Base-by-base conservation (phyloP, 2,329 filamentous ascomycete genomes). In the Fusarium mangiferae region DNA sequence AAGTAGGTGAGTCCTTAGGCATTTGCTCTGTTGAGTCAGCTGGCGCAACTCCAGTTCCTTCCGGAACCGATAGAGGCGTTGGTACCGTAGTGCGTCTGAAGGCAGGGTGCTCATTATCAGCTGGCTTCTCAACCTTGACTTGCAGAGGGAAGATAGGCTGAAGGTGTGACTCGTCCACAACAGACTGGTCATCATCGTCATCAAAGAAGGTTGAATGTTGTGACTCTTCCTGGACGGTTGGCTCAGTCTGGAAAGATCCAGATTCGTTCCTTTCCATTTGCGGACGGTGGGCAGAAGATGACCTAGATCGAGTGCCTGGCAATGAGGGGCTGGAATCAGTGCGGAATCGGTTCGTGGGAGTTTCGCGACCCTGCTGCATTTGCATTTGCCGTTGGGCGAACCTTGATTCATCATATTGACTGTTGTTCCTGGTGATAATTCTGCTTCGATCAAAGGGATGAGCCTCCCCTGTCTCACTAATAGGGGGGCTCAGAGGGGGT, bases 321-420 rank as follows among this genome's bases (percentile, higher is more conserved):
- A 81, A 79, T 2, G 86, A 85, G 9, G 80, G 79, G 64, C 83
- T 85, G 0, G 86, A 87, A 30, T 87, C 88, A 7, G 86, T 77
- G 17, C 86, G 85, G 72, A 79, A 79, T 13, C 83, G 83, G 39
- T 82, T 82, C 1, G 84, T 85, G 1, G 92, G 89, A 0, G 90
- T 90, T 63, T 92, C 92, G 33, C 92, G 89, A 35, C 91, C 93
- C 77, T 93, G 90, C 72, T 96, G 93, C 80, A 98, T 89, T 80
- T 95, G 93, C 54, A 93, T 85, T 78, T 97, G 93, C 49, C 94
- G 90, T 79, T 97, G 92, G 10, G 93, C 89, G 78, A 94, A 98
- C 78, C 94, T 93, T 26, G 92, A 90, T 78, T 98, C 95, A 77
- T 97, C 94, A 75, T 96, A 98, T 13, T 91, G 89, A 57, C 92